phyloP scores from a whole-genome alignment of 179 eudicot genomes.

The Spergularia azorica region DNA sequence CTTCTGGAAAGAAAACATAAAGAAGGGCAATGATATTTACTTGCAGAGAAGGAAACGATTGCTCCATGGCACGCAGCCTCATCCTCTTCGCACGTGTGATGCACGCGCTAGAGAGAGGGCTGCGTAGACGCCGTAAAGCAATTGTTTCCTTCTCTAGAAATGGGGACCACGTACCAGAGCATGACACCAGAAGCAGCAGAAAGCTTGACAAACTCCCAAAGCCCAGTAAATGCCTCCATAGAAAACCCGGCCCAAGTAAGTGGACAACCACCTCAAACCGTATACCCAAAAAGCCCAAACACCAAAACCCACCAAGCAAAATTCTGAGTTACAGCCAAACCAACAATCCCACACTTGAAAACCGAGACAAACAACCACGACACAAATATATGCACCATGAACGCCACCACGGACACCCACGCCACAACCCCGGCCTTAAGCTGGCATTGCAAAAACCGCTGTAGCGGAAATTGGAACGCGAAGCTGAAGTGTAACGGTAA shows the following conservation, averaged over 20 bases:
- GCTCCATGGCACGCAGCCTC: too few relatives aligned
- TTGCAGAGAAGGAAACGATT: too few relatives aligned
- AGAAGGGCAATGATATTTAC: too few relatives aligned
- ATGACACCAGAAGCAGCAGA: slow-evolving; percentile 50
- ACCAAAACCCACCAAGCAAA: slow-evolving; percentile 50
- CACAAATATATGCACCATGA: slow-evolving; percentile 31
- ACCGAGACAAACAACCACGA: slow-evolving; percentile 41
- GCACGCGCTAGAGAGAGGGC: too few relatives aligned
- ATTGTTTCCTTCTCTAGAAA: too few relatives aligned
- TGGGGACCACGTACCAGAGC: slow-evolving; percentile 36
- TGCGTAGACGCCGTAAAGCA: too few relatives aligned
- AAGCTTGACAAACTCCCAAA: slow-evolving; percentile 51
- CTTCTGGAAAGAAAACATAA: too few relatives aligned
- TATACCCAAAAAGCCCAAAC: slow-evolving; percentile 37
- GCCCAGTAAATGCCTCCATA: slow-evolving; percentile 44
- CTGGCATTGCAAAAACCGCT: slow-evolving; percentile 49
- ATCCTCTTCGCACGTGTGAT: too few relatives aligned
- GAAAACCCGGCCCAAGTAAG: slow-evolving; percentile 47
- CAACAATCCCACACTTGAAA: slow-evolving; percentile 38
- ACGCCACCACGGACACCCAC: slow-evolving; percentile 33
- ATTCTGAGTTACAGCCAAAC: slow-evolving; percentile 34
- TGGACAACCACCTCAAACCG: slow-evolving; percentile 41
- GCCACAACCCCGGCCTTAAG: slow-evolving; percentile 42
- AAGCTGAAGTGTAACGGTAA: slow-evolving; percentile 53
- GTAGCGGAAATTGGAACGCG: slow-evolving; percentile 46